Evolutionary conservation across 345 rosid species (phyloP).

Genomic region (Populus tremula): DNA sequence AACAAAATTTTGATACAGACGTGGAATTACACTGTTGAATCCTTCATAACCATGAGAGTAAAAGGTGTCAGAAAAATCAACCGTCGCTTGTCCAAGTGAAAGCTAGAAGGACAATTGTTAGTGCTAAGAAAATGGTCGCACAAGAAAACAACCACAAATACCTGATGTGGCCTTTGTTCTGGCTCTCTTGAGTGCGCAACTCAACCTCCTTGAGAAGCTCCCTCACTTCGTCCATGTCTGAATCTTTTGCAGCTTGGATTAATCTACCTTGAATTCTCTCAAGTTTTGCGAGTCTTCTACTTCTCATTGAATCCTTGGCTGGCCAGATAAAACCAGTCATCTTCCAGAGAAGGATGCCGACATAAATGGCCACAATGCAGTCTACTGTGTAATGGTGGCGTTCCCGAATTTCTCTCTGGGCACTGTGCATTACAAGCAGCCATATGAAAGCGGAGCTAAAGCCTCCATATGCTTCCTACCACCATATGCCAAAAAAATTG

Average conservation of each 20-base stretch:
- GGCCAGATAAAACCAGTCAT: conserved; percentile 90
- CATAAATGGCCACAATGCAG: conserved; percentile 83
- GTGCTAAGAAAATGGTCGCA: conserved; percentile 48
- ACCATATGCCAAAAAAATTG: not conserved
- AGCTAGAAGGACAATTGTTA: conserved; percentile 61
- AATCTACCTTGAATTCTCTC: conserved; percentile 68
- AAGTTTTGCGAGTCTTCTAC: conserved; percentile 43
- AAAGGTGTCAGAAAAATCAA: conserved; percentile 19
- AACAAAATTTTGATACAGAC: not conserved
- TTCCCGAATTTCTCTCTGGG: conserved; percentile 84
- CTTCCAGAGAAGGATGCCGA: conserved; percentile 88
- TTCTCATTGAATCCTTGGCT: conserved; percentile 25
- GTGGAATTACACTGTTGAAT: not conserved
- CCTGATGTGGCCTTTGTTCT: conserved; percentile 37
- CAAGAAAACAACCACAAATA: conserved; percentile 65
- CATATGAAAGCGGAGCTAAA: conserved; percentile 74
- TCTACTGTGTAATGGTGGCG: conserved; percentile 88
- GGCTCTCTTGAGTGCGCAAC: conserved; percentile 37
- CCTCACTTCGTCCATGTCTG: conserved; percentile 79
- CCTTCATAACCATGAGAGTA: not conserved
- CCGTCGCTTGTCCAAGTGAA: conserved; percentile 83
- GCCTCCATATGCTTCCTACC: conserved; percentile 96
- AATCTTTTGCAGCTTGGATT: conserved; percentile 82
- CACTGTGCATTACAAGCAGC: conserved; percentile 77
- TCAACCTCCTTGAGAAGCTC: conserved; percentile 74